Percentiles rank a stretch among this genome's conserved stretches.
Evolutionary conservation across 495 filamentous ascomycete species (phyloP).

Genomic region (Chaetomium tenue): DNA sequence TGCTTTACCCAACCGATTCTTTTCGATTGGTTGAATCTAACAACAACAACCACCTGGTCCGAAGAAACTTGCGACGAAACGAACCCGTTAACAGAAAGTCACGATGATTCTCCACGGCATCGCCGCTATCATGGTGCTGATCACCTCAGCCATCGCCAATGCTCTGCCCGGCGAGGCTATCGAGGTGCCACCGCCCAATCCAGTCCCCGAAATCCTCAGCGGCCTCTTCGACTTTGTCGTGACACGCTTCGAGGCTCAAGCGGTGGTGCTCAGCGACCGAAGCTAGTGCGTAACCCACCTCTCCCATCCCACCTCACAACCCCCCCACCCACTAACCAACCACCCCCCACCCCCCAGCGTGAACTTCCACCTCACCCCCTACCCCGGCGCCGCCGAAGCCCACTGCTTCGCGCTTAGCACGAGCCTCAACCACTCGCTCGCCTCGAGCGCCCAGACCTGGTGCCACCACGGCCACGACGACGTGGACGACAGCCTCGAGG

Average conservation of each 20-base stretch:
- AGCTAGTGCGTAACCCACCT: slow-evolving; percentile 23
- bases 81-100: neutral
- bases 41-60: neutral
- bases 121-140: neutral
- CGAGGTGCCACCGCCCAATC: slow-evolving; percentile 7
- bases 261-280: slow-evolving; percentile 29
- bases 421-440: slow-evolving; percentile 19
- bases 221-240: slow-evolving; percentile 26
- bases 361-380: slow-evolving; percentile 28
- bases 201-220: neutral
- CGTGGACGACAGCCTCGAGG: neutral
- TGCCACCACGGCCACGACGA: slow-evolving; percentile 22
- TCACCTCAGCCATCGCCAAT: neutral
- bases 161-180: neutral
- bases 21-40: neutral
- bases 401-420: slow-evolving; percentile 32
- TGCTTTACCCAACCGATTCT: no score
- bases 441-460: slow-evolving; percentile 21
- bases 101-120: slow-evolving; percentile 3
- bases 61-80: neutral
- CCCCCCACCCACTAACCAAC: neutral
- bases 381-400: neutral
- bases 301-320: neutral
- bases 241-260: slow-evolving; percentile 27
- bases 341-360: slow-evolving; percentile 17